Evolutionary conservation across 2,329 filamentous ascomycete genomes (phyloP).

Genomic region (Cercospora sojina): DNA sequence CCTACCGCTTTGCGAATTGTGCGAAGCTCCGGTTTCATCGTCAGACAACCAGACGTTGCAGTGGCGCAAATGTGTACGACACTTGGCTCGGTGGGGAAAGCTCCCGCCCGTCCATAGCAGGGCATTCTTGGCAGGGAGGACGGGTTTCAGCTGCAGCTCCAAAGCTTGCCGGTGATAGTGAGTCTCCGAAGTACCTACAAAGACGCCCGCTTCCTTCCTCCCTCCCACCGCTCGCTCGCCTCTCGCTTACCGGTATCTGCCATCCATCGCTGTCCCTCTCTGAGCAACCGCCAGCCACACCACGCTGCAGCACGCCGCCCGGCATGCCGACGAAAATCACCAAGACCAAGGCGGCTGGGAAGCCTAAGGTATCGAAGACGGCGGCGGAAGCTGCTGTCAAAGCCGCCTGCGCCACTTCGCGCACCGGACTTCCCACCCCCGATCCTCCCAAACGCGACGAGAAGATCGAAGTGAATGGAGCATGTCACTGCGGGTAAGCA

Average conservation of each 20-base stretch:
- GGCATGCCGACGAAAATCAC: background rate
- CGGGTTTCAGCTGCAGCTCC: background rate
- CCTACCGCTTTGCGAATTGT: background rate
- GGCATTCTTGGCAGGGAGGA: background rate
- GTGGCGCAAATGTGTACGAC: background rate
- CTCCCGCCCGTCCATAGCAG: background rate
- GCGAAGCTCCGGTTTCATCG: background rate
- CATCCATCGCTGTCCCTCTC: background rate
- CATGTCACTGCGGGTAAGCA: constrained; percentile 11
- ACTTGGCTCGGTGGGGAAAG: background rate
- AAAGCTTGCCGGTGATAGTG: background rate
- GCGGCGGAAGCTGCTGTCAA: background rate
- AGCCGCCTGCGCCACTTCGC: background rate
- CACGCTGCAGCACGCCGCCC: background rate
- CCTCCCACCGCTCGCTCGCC: background rate
- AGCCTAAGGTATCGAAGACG: background rate
- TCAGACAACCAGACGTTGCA: background rate
- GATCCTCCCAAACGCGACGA: constrained; percentile 1
- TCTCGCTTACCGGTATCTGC: background rate
- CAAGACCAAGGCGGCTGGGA: background rate
- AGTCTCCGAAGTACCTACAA: background rate
- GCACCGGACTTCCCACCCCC: background rate
- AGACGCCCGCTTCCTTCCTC: background rate
- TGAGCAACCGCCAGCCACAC: background rate
- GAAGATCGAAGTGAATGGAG: constrained; percentile 8